A percentile compares a stretch with the other conserved stretches of the same genome.
Conservation (phyloP, 179 eudicot species). For the Camellia oleifera region DNA sequence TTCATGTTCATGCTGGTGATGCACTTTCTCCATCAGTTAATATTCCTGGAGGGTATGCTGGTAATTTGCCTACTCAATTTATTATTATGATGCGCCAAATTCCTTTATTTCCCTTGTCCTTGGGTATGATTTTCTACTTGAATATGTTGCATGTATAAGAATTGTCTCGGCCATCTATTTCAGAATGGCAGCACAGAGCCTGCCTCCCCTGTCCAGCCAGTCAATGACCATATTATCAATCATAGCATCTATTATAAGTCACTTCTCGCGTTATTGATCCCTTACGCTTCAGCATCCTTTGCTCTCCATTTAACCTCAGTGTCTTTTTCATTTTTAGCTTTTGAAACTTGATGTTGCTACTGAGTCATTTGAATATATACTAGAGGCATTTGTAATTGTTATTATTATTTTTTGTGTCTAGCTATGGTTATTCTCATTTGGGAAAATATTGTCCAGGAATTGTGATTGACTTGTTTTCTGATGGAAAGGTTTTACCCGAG, state of each 20-base stretch:
- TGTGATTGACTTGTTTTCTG: conserved; percentile 73
- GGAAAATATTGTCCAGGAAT: conserved; percentile 45
- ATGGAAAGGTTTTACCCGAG: conserved; percentile 66
- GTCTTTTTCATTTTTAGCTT: neutral
- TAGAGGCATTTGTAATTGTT: neutral
- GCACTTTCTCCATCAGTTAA: conserved; percentile 55
- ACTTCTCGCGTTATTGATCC: neutral
- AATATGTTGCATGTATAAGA: neutral
- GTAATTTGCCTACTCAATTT: conserved; percentile 22
- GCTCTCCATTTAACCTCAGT: neutral
- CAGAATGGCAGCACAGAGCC: neutral
- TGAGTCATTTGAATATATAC: neutral
- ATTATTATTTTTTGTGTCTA: neutral
- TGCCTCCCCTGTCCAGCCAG: neutral
- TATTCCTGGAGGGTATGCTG: conserved; percentile 78
- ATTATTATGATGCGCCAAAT: neutral
- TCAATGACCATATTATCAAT: conserved; percentile 3
- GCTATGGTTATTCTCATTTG: conserved; percentile 5
- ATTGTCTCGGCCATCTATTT: neutral
- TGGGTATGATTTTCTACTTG: neutral
- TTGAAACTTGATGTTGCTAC: neutral
- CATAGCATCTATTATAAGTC: neutral
- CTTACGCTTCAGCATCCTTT: neutral
- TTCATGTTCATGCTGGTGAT: conserved; percentile 67
- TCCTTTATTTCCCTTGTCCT: neutral